Conservation (phyloP, 768 basidiomycete species). For the Amanita subjunquillea region DNA sequence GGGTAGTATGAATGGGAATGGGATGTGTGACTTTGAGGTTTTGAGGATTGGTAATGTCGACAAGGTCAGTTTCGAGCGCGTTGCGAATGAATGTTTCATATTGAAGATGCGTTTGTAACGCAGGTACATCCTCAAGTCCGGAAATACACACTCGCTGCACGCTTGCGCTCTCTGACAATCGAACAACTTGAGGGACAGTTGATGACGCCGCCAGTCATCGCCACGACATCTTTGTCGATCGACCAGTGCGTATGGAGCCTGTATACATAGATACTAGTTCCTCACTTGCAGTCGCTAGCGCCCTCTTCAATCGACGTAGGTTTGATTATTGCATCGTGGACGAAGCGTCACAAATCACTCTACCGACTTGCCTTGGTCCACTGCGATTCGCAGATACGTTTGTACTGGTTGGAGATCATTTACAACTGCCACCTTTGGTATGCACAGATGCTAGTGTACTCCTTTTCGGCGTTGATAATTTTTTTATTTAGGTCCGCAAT, state of each 20-base stretch:
- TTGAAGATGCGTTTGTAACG: not conserved
- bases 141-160: constrained; percentile 55
- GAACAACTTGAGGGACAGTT: constrained; percentile 76
- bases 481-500: constrained; percentile 59
- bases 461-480: not conserved
- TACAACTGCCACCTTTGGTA: constrained; percentile 92
- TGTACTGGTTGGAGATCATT: constrained; percentile 94
- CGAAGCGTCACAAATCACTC: constrained; percentile 94
- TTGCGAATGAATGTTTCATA: not conserved
- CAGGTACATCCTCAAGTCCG: constrained; percentile 81
- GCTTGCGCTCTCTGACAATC: constrained; percentile 50
- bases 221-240: constrained; percentile 88
- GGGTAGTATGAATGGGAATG: constrained; percentile 9
- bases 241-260: constrained; percentile 63
- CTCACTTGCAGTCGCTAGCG: constrained; percentile 29
- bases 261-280: constrained; percentile 17
- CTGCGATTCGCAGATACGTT: constrained; percentile 85
- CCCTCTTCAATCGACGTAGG: constrained; percentile 71
- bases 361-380: constrained; percentile 93
- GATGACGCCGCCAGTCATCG: constrained; percentile 86
- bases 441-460: constrained; percentile 9
- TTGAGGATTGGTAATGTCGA: constrained; percentile 85
- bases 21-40: constrained; percentile 47
- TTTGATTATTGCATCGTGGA: constrained; percentile 99
- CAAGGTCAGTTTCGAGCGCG: constrained; percentile 45